These are phyloP conservation scores for Tripterygium wilfordii DNA, from an alignment of 177 flowering plant species.

Conservation along the genomic window DNA sequence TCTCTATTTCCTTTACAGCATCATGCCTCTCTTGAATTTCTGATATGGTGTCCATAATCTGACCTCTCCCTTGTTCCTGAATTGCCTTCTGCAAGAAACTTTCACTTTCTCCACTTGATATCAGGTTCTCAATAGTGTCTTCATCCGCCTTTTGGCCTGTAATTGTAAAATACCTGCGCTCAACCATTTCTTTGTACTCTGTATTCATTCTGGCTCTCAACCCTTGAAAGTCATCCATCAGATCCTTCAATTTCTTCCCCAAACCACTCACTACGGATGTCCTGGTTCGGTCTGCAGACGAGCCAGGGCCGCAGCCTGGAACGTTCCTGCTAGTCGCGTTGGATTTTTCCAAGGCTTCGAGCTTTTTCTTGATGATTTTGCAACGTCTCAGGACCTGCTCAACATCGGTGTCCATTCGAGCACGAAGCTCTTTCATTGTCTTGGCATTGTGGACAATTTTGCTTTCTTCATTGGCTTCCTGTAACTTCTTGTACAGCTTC, in stretches of 20 bases:
- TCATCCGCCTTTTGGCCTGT: constrained; percentile 53
- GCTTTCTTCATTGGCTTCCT: constrained; percentile 48
- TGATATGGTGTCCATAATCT: constrained; percentile 49
- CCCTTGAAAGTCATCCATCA: constrained; percentile 50
- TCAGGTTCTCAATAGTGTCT: constrained; percentile 42
- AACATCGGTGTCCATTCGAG: constrained; percentile 44
- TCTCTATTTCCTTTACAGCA: constrained; percentile 61
- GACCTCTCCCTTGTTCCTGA: constrained; percentile 58
- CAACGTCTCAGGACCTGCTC: constrained; percentile 35
- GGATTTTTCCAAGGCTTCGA: constrained; percentile 43
- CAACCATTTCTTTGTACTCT: constrained; percentile 52
- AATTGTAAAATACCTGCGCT: constrained; percentile 41
- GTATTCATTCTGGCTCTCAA: constrained; percentile 29
- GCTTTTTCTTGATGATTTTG: constrained; percentile 43
- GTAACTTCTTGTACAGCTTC: constrained; percentile 34
- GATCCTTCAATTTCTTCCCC: constrained; percentile 50
- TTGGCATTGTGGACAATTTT: constrained; percentile 44
- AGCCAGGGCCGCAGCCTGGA: constrained; percentile 58
- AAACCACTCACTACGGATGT: constrained; percentile 48
- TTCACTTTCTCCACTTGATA: constrained; percentile 56
- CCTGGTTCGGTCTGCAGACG: constrained; percentile 50
- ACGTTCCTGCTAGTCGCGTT: constrained; percentile 32
- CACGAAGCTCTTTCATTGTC: constrained; percentile 40
- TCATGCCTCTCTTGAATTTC: constrained; percentile 62
- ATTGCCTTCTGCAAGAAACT: constrained; percentile 52